Base-by-base conservation (phyloP, 495 filamentous ascomycete genomes). In the Xylaria grammica region DNA sequence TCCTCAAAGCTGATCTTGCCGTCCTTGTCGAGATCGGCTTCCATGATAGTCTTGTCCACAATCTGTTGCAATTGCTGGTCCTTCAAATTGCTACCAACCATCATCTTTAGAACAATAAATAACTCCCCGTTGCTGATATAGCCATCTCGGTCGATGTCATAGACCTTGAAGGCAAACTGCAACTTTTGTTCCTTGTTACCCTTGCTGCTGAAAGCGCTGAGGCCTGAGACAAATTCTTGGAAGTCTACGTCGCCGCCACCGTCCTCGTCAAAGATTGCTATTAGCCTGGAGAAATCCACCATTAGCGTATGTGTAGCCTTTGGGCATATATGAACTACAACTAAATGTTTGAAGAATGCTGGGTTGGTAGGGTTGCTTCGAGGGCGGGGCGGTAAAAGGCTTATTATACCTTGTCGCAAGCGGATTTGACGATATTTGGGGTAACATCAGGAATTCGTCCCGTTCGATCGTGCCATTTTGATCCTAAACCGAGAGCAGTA, bases 11-110 rank as follows among this genome's bases (percentile, higher is more conserved):
- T 96, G 81, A 99, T 98, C 84, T 96, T 96, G 67, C 95, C 95
- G 79, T 99, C 95, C 45, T 87, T 85, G 77, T 99, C 96, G 71
- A 91, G 85, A 77, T 99, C 95, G 48, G 95, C 96, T 81, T 99
- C 95, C 95, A 98, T 98, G 74, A 99, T 99, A 56, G 95, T 99
- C 87, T 99, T 99, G 81, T 99, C 95, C 65, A 99, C 95, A 67
- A 93, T 93, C 83, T 94, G 95, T 79, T 99, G 95, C 78, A 99
- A 80, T 79, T 99, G 95, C 79, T 96, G 90, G 75, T 99, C 96
- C 86, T 99, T 99, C 73, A 99, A 80, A 79, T 99, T 99, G 81
- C 93, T 97, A 49, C 95, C 95, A 65, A 99, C 95, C 95, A 99
- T 99, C 95, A 99, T 99, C 88, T 99, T 99, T 67, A 99, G 83